Conservation (phyloP, 2,329 filamentous ascomycete species). For the Cadophora sp. region DNA sequence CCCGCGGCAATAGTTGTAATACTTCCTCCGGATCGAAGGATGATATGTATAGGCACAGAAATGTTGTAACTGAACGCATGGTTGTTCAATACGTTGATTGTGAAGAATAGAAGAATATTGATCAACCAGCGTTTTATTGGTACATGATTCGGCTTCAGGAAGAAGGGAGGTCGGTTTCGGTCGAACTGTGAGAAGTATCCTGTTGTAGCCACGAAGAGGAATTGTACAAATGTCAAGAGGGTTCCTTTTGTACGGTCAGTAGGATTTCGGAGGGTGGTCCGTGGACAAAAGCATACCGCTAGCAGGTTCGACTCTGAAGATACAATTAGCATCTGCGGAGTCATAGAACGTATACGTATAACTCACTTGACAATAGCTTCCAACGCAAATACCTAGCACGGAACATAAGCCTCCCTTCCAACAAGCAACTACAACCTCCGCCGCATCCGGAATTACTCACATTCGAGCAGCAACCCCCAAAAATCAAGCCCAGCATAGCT, state of each 20-base stretch:
- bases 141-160: slow-evolving; percentile 78
- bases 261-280: neutral
- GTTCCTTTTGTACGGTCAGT: slow-evolving; percentile 63
- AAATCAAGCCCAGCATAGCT: slow-evolving; percentile 83
- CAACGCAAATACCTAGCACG: slow-evolving; percentile 83
- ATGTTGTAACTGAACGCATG: slow-evolving; percentile 98
- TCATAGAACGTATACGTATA: neutral
- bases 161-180: slow-evolving; percentile 69
- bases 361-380: slow-evolving; percentile 93
- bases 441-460: slow-evolving; percentile 56
- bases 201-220: slow-evolving; percentile 79
- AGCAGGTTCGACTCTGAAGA: slow-evolving; percentile 75
- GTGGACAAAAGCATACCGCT: slow-evolving; percentile 64
- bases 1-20: slow-evolving; percentile 96
- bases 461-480: slow-evolving; percentile 95
- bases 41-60: slow-evolving; percentile 95
- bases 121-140: slow-evolving; percentile 85
- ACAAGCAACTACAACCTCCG: slow-evolving; percentile 12
- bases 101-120: slow-evolving; percentile 90
- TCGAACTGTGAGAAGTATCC: slow-evolving; percentile 81
- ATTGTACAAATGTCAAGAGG: slow-evolving; percentile 88
- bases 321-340: slow-evolving; percentile 32
- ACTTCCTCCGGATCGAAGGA: slow-evolving; percentile 91
- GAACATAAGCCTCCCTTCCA: slow-evolving; percentile 39
- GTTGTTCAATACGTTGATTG: slow-evolving; percentile 95